Evolutionary conservation across 2,329 filamentous ascomycete species (phyloP), one percentile per base, ranked within the genome.

Genomic region (Lasiodiplodia sp.): DNA sequence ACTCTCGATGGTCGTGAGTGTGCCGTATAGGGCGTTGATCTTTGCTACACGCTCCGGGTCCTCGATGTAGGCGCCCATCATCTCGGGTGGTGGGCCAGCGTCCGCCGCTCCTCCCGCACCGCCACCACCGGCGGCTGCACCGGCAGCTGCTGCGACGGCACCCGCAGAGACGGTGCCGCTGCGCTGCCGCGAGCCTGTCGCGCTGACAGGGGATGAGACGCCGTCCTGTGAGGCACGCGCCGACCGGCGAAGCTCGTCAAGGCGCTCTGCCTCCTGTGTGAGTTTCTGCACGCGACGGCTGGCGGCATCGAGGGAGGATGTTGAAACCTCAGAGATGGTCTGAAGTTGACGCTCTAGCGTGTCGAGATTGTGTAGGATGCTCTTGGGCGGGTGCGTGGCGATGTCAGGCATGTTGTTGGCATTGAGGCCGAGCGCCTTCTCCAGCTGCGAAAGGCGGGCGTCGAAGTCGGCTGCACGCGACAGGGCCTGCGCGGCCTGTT

Each of bases 391-490:
- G 21, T 76, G 73, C n/a, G 76, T 72, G 71, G 85, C 88, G 38
- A 86, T 81, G 72, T 89, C 89, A 0, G 91, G 86, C 71, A 92
- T 84, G 12, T 88, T 86, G 0, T 89, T 88, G 25, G 90, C 89
- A 51, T 89, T 91, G 60, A 97, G 86, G 11, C 96, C 96, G 34
- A 99, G 86, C 1, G 90, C 87, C 72, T 89, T 89, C 82, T 99
- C 96, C 58, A 99, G 84, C 37, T 91, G 83, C 2, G 91, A 83
- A 23, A 99, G 87, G 5, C 96, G 89, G 37, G 88, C 86, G 77
- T 98, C 95, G 75, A 99, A 97, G 71, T 96, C 92, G 28, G 94
- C 92, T 7, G 93, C 91, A 78, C 94, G 92, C 40, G 90, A 88
- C 44, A 97, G 84, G 31, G 91, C 88, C 75, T 93, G 91, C 11